Base-by-base conservation (phyloP, 78 protist species). In the Guillardia theta region DNA sequence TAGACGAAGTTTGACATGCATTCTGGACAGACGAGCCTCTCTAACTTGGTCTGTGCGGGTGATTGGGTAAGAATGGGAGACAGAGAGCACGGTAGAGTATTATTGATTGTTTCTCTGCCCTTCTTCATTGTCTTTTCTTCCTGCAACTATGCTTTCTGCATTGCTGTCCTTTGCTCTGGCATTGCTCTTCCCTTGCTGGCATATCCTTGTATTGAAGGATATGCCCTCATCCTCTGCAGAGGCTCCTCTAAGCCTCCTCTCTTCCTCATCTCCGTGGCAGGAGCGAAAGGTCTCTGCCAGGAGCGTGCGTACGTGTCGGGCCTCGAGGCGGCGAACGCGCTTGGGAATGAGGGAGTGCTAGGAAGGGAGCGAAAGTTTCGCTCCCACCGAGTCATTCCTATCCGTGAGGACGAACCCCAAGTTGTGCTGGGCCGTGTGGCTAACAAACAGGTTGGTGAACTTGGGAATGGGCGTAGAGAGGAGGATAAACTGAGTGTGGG, bases 61-160 rank as follows among this genome's bases (percentile, higher is more conserved):
- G 95, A 93, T 10, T 93, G 95, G 95, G 95, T 93, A 24, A 36
- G 83, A 0, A 48, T 93, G 77, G 95, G 95, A 19, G 88, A 44
- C 76, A 53, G 80, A 45, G 95, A 93, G 95, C 70, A 47, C 64
- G 87, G 92, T n/a, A n/a, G n/a, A n/a, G n/a, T n/a, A n/a, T n/a
- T n/a, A n/a, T n/a, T n/a, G n/a, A n/a, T n/a, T n/a, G n/a, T n/a
- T n/a, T n/a, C n/a, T n/a, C n/a, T n/a, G n/a, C n/a, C n/a, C n/a
- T n/a, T n/a, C n/a, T n/a, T n/a, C n/a, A n/a, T n/a, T n/a, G n/a
- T n/a, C n/a, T n/a, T n/a, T n/a, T n/a, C n/a, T n/a, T n/a, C n/a
- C n/a, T n/a, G n/a, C n/a, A n/a, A n/a, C n/a, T n/a, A n/a, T n/a
- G n/a, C n/a, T n/a, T n/a, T n/a, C n/a, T n/a, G n/a, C n/a, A n/a